Evolutionary conservation across 495 filamentous ascomycete species (phyloP), one percentile per base, ranked within the genome.

Genomic region (Penicillium fimorum): DNA sequence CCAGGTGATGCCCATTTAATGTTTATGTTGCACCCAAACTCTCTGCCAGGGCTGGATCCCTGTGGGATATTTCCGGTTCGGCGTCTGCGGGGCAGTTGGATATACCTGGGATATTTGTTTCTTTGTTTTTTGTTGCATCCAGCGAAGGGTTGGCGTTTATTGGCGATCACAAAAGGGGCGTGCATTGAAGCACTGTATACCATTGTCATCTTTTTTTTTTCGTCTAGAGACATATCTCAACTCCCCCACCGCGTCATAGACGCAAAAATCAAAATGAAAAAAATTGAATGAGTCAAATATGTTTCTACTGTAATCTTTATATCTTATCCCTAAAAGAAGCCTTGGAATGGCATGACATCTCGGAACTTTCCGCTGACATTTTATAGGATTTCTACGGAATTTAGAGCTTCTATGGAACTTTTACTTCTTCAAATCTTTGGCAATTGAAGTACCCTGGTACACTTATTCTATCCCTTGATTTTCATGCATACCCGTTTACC

Each of bases 31-130:
- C 45, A 33, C 24, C 54, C 63, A 10, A 56, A 62, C 54, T 60
- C 60, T 63, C 64, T 57, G 59, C 58, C 59, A 70, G 72, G 72
- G 73, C 71, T 75, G 72, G 72, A 73, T 69, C 70, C 69, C 63
- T 68, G 60, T 65, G 53, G 57, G 59, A 63, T 55, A 51, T 57
- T 63, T 65, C 61, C 60, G 61, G 60, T 63, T 69, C 51, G 62
- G 66, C 63, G 66, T 61, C 67, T 69, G 50, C 62, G 61, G 59
- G 70, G 63, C 64, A 66, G 38, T 59, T 61, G 56, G 67, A 62
- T 59, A 63, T 63, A 50, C 52, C 56, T 52, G 62, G 57, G 52
- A 56, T 55, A 56, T 60, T 42, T 35, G 54, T 64, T 2, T 56
- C 55, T 66, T 55, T 56, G 54, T 46, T 43, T 48, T 53, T 57